A percentile compares a stretch with the other conserved stretches of the same genome.
Conservation (phyloP, 2,329 filamentous ascomycete genomes). For the Xylaria sp. region DNA sequence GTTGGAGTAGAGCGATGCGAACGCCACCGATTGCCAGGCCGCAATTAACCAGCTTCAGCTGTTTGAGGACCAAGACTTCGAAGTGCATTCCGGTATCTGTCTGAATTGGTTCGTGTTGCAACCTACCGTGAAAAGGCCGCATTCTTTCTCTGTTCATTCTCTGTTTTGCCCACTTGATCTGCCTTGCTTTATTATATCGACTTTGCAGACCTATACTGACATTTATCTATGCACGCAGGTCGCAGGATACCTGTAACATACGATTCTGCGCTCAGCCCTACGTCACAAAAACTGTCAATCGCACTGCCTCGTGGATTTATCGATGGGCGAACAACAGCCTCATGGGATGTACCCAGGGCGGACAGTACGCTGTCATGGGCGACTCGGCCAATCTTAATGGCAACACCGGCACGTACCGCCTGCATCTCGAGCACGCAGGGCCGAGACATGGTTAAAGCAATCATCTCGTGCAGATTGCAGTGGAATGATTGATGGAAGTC, state of each 20-base stretch:
- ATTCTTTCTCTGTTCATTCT: background rate
- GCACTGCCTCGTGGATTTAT: slow-evolving; percentile 45
- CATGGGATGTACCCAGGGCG: slow-evolving; percentile 42
- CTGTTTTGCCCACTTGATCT: background rate
- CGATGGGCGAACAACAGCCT: slow-evolving; percentile 43
- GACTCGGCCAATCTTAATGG: slow-evolving; percentile 47
- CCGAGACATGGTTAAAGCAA: slow-evolving; percentile 14
- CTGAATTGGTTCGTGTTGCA: slow-evolving; percentile 40
- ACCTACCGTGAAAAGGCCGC: background rate
- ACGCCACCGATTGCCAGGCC: slow-evolving; percentile 42
- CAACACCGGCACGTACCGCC: slow-evolving; percentile 45
- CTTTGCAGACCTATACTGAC: background rate
- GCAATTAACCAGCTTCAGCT: slow-evolving; percentile 41
- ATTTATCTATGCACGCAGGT: slow-evolving; percentile 19
- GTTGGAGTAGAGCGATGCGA: slow-evolving; percentile 35
- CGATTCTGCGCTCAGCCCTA: slow-evolving; percentile 47
- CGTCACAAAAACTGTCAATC: slow-evolving; percentile 43
- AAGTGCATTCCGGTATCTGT: slow-evolving; percentile 44
- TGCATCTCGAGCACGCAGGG: slow-evolving; percentile 40
- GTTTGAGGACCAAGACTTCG: slow-evolving; percentile 39
- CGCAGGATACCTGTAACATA: slow-evolving; percentile 42
- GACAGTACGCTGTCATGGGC: slow-evolving; percentile 44
- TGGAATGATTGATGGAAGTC: background rate
- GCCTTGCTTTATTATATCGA: background rate
- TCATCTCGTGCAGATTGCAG: background rate